These are phyloP conservation scores for Geotrichum klebahnii DNA, from an alignment of 1,139 yeast genomes.

Conservation along the genomic window DNA sequence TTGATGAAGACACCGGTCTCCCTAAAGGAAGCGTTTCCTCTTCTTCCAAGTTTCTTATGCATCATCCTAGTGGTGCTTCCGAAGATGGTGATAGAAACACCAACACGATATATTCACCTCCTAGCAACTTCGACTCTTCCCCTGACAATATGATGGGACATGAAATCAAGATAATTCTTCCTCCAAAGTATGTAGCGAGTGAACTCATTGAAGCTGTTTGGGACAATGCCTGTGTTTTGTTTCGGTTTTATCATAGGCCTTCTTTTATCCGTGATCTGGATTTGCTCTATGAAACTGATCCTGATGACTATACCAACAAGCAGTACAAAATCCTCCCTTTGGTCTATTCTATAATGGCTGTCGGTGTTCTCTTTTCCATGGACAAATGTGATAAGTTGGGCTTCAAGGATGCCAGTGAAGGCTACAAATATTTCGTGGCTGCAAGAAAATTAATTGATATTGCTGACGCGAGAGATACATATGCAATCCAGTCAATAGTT, in stretches of 20 bases:
- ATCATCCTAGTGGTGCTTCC: neutral
- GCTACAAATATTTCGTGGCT: constrained; percentile 76
- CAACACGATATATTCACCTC: constrained; percentile 16
- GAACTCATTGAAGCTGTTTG: constrained; percentile 72
- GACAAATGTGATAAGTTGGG: constrained; percentile 40
- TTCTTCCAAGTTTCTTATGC: neutral
- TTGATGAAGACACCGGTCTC: constrained; percentile 21
- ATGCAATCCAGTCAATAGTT: constrained; percentile 67
- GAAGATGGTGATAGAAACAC: constrained; percentile 2
- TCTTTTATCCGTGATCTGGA: constrained; percentile 59
- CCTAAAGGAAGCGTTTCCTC: constrained; percentile 17
- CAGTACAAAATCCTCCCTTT: constrained; percentile 76
- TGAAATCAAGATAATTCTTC: constrained; percentile 60
- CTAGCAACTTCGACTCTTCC: constrained; percentile 4
- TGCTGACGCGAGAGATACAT: constrained; percentile 57
- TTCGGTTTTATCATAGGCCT: constrained; percentile 82
- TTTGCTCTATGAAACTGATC: constrained; percentile 61
- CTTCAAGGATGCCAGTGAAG: constrained; percentile 53
- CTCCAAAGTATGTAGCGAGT: constrained; percentile 69
- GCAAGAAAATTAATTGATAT: constrained; percentile 74
- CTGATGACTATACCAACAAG: constrained; percentile 62
- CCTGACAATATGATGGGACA: constrained; percentile 20
- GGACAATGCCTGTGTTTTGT: constrained; percentile 80
- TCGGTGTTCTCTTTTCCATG: constrained; percentile 64
- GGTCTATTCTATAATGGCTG: constrained; percentile 68